These are phyloP conservation scores for Triticum timopheevii DNA, from an alignment of 176 grass and related monocot species.

Conservation along the genomic window DNA sequence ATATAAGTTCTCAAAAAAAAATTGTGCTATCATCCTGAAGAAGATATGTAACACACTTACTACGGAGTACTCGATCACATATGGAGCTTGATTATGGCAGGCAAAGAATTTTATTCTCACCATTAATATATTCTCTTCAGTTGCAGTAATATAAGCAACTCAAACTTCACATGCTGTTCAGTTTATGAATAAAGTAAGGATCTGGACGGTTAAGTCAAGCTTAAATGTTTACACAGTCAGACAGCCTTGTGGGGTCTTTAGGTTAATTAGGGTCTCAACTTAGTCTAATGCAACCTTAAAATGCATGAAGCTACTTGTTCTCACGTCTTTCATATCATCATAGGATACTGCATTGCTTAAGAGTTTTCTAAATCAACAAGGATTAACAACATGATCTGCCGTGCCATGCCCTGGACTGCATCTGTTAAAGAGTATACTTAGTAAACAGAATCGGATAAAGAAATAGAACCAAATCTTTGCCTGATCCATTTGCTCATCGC, in stretches of 20 bases:
- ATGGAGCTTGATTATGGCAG: not conserved
- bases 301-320: not conserved
- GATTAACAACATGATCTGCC: not conserved
- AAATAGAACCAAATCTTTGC: conserved; percentile 36
- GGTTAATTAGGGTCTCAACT: conserved; percentile 23
- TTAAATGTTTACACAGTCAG: conserved; percentile 9
- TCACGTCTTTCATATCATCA: conserved; percentile 1
- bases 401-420: not conserved
- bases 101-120: not conserved
- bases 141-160: not conserved
- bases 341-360: not conserved
- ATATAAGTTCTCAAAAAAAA: not conserved
- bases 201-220: conserved; percentile 13
- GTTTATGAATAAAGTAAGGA: not conserved
- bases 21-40: not conserved
- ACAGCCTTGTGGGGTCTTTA: not conserved
- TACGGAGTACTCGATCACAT: not conserved
- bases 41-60: not conserved
- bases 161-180: not conserved
- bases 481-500: conserved; percentile 31
- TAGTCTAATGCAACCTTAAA: conserved; percentile 28
- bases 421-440: conserved; percentile 20
- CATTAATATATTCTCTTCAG: not conserved
- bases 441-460: conserved; percentile 49
- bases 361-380: conserved; percentile 24